Percentiles rank a stretch among this genome's conserved stretches.
These are phyloP conservation scores for Rhodocollybia butyracea DNA, from an alignment of 768 basidiomycete species.

Conservation along the genomic window DNA sequence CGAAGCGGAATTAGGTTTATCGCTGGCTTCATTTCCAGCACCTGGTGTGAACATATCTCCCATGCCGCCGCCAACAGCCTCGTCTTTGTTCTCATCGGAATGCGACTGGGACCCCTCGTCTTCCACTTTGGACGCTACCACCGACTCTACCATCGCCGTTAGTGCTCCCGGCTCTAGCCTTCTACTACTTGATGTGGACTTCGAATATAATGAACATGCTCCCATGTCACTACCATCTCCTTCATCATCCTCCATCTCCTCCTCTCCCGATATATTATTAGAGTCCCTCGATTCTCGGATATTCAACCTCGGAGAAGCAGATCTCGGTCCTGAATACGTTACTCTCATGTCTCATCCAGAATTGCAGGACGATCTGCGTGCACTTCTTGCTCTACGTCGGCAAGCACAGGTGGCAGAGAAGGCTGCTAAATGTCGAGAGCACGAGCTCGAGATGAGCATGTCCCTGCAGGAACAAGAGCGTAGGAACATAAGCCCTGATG, in stretches of 20 bases:
- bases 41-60: background rate
- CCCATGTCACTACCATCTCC: background rate
- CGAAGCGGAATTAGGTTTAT: background rate
- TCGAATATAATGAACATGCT: no score
- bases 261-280: background rate
- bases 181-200: no score
- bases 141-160: background rate
- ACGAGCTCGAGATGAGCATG: background rate
- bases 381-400: background rate
- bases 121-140: no score
- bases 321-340: background rate
- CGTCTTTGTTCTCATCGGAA: background rate
- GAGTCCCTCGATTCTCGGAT: constrained; percentile 1
- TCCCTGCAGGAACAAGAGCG: background rate
- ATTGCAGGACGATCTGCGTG: background rate
- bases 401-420: background rate
- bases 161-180: no score
- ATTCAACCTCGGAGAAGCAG: background rate
- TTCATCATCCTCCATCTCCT: background rate
- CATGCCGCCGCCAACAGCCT: background rate
- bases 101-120: no score
- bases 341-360: background rate
- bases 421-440: background rate
- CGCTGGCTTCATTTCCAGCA: background rate
- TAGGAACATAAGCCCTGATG: background rate